A percentile compares a stretch with the other conserved stretches of the same genome.
These are phyloP conservation scores for Lentinus brumalis DNA, from an alignment of 768 basidiomycete genomes.

Conservation along the genomic window DNA sequence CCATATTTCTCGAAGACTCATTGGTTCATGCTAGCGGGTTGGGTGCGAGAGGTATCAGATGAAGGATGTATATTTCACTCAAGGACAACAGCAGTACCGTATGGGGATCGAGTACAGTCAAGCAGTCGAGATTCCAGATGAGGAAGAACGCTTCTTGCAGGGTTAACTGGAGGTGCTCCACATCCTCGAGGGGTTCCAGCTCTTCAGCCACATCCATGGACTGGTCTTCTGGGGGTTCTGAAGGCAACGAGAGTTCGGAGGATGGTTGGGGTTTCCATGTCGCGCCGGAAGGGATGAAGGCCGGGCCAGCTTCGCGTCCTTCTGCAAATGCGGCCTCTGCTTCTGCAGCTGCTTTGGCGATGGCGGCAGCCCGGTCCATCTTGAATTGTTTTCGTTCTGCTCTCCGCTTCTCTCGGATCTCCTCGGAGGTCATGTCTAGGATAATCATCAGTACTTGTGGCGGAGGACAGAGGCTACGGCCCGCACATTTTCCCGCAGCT, in stretches of 20 bases:
- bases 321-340: slow-evolving; percentile 77
- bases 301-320: slow-evolving; percentile 62
- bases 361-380: slow-evolving; percentile 84
- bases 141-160: slow-evolving; percentile 91
- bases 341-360: slow-evolving; percentile 78
- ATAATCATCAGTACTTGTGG: neutral
- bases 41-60: neutral
- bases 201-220: slow-evolving; percentile 42
- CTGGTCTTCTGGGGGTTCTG: slow-evolving; percentile 32
- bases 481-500: slow-evolving; percentile 54
- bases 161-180: slow-evolving; percentile 91
- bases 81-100: slow-evolving; percentile 49
- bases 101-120: slow-evolving; percentile 65
- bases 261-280: slow-evolving; percentile 66
- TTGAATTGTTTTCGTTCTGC: slow-evolving; percentile 93
- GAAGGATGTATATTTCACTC: neutral
- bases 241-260: slow-evolving; percentile 22
- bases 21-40: slow-evolving; percentile 47
- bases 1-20: slow-evolving; percentile 66
- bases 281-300: slow-evolving; percentile 76
- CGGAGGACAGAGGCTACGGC: neutral
- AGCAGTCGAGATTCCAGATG: slow-evolving; percentile 79
- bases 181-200: slow-evolving; percentile 61
- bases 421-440: slow-evolving; percentile 74
- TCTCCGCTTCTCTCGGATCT: slow-evolving; percentile 85